Percentiles rank a stretch among this genome's conserved stretches.
Evolutionary conservation across 2,329 filamentous ascomycete genomes (phyloP).

Genomic region (Fusarium tanahbumbuense): DNA sequence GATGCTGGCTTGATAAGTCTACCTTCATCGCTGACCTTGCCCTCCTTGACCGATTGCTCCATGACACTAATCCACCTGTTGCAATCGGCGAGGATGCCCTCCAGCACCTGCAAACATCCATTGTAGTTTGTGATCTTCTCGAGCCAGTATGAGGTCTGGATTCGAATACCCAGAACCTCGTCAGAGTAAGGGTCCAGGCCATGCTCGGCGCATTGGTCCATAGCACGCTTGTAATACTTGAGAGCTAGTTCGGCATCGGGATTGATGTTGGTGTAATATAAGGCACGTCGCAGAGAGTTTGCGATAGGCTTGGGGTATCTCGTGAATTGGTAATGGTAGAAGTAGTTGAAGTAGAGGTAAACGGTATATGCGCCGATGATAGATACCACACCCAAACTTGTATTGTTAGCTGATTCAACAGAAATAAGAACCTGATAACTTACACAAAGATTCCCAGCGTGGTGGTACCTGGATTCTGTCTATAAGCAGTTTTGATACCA

Average conservation of each 20-base stretch:
- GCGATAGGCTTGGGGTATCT: constrained; percentile 76
- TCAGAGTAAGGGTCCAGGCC: constrained; percentile 90
- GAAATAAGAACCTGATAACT: constrained; percentile 1
- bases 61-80: constrained; percentile 68
- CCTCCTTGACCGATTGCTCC: constrained; percentile 62
- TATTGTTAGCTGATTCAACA: not conserved
- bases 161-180: constrained; percentile 89
- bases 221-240: constrained; percentile 84
- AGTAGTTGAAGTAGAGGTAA: constrained; percentile 64
- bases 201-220: constrained; percentile 77
- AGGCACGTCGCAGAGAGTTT: constrained; percentile 81
- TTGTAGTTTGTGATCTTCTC: constrained; percentile 79
- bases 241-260: constrained; percentile 81
- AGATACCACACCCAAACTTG: constrained; percentile 48
- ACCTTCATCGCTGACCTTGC: constrained; percentile 57
- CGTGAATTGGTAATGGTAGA: constrained; percentile 66
- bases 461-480: constrained; percentile 49
- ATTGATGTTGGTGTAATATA: constrained; percentile 86
- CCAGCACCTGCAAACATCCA: constrained; percentile 79
- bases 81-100: constrained; percentile 79
- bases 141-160: constrained; percentile 82
- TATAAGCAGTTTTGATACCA: constrained; percentile 51
- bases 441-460: constrained; percentile 50
- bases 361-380: constrained; percentile 49
- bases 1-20: constrained; percentile 43